Percentiles rank a stretch among this genome's conserved stretches.
Evolutionary conservation across 305 asterid genomes (phyloP).

Genomic region (Fraxinus latifolia): DNA sequence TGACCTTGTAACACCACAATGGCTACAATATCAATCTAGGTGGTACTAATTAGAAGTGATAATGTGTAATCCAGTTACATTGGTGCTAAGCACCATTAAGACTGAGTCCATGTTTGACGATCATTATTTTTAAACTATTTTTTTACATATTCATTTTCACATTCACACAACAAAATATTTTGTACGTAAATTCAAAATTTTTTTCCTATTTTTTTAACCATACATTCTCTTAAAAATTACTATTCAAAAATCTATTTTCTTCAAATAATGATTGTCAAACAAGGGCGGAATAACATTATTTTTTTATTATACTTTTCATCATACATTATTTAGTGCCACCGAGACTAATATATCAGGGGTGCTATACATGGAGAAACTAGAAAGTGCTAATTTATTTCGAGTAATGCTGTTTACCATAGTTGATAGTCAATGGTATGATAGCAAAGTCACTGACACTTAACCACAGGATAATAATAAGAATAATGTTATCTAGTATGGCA

Average conservation of each 20-base stretch:
- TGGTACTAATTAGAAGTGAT: not conserved
- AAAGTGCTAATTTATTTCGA: not conserved
- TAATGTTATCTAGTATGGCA: not conserved
- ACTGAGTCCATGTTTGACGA: not conserved
- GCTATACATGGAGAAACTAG: not conserved
- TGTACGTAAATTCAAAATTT: no score
- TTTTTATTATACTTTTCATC: not conserved
- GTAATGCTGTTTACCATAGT: not conserved
- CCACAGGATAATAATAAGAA: not conserved
- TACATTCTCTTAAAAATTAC: no score
- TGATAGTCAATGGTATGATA: not conserved
- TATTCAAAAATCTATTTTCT: not conserved
- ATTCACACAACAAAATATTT: not conserved
- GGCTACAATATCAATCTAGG: not conserved
- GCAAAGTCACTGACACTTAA: not conserved
- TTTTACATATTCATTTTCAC: not conserved
- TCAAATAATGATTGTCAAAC: not conserved
- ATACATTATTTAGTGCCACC: not conserved
- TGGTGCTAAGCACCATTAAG: not conserved
- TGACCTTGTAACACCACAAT: not conserved
- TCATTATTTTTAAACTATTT: not conserved
- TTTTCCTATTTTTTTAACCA: not conserved
- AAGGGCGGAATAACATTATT: not conserved
- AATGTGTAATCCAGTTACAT: not conserved
- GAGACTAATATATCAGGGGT: not conserved